phyloP scores from a whole-genome alignment of 306 rosid genomes.

The Canavalia gladiata region DNA sequence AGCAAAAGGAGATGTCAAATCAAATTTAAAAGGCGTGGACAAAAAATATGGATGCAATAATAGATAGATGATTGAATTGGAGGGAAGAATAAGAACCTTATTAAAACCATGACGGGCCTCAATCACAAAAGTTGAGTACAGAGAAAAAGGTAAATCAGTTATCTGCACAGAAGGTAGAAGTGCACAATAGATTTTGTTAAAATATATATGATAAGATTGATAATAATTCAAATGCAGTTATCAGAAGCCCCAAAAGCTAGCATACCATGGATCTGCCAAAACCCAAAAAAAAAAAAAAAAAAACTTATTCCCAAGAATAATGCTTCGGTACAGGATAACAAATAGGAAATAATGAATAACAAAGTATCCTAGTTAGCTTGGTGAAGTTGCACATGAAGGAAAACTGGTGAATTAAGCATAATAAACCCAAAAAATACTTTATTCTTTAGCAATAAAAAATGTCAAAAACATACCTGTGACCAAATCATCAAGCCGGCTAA shows the following conservation, averaged over 20 bases:
- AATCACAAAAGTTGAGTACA: slow-evolving; percentile 96
- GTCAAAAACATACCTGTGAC: slow-evolving; percentile 79
- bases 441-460: slow-evolving; percentile 37
- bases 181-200: slow-evolving; percentile 36
- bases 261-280: slow-evolving; percentile 19
- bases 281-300: slow-evolving; percentile 1
- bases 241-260: slow-evolving; percentile 22
- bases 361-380: background rate
- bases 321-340: slow-evolving; percentile 14
- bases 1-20: slow-evolving; percentile 43
- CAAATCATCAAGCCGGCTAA: slow-evolving; percentile 83
- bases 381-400: slow-evolving; percentile 14
- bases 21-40: slow-evolving; percentile 33
- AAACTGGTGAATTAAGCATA: background rate
- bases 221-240: slow-evolving; percentile 9
- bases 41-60: slow-evolving; percentile 26
- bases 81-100: slow-evolving; percentile 63
- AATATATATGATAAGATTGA: slow-evolving; percentile 31
- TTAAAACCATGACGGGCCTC: slow-evolving; percentile 97
- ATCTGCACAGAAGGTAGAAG: slow-evolving; percentile 69
- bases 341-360: slow-evolving; percentile 20
- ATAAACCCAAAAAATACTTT: slow-evolving; percentile 29
- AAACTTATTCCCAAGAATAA: slow-evolving; percentile 20
- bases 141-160: slow-evolving; percentile 92
- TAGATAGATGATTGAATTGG: slow-evolving; percentile 3